Conservation (phyloP, 139 green algal species). For the Picochlorum sp. region DNA sequence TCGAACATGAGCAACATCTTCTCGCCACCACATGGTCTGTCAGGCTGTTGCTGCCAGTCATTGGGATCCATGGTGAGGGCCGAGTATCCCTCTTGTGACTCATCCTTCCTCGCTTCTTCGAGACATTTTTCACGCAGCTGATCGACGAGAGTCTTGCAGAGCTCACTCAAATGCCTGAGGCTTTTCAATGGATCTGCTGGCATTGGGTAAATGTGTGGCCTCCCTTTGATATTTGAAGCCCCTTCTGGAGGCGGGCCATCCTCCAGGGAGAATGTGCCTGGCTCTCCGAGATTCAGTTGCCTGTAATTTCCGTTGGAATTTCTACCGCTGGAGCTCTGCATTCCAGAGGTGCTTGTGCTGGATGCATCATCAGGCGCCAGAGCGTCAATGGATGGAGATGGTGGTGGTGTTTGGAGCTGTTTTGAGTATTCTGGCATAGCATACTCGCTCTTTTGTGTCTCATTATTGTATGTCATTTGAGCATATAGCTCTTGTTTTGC, state of each 20-base stretch:
- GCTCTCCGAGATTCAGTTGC: neutral
- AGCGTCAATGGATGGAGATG: conserved; percentile 36
- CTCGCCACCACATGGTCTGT: conserved; percentile 70
- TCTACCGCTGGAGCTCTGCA: neutral
- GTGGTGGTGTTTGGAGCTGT: conserved; percentile 18
- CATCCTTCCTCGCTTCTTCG: conserved; percentile 40
- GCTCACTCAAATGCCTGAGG: conserved; percentile 54
- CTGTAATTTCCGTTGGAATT: neutral
- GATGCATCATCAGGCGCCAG: neutral
- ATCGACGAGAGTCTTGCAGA: conserved; percentile 63
- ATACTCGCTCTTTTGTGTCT: conserved; percentile 21
- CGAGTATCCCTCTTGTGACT: conserved; percentile 35
- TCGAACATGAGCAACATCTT: conserved; percentile 86
- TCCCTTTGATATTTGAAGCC: conserved; percentile 12
- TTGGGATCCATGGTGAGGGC: conserved; percentile 51
- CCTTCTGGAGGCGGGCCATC: neutral
- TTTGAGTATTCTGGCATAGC: conserved; percentile 11
- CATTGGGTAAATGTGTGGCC: conserved; percentile 47
- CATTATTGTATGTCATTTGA: conserved; percentile 61
- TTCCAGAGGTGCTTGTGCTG: neutral
- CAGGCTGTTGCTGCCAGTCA: conserved; percentile 45
- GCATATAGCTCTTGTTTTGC: conserved; percentile 68
- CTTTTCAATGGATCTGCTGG: conserved; percentile 59
- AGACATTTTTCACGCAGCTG: conserved; percentile 70
- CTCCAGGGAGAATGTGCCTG: neutral